Evolutionary conservation across 2,329 filamentous ascomycete genomes (phyloP).

Genomic region (Penicillium frequentans): DNA sequence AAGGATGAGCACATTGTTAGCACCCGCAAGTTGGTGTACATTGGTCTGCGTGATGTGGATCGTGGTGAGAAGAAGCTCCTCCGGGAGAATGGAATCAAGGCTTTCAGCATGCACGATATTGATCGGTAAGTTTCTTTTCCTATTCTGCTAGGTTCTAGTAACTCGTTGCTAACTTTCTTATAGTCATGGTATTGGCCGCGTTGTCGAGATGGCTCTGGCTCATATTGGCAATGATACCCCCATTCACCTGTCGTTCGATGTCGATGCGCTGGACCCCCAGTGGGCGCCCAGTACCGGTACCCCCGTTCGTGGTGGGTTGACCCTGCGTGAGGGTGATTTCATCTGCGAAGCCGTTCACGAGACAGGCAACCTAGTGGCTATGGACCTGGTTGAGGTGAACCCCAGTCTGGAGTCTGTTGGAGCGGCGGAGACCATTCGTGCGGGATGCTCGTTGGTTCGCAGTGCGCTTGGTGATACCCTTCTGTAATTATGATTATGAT

Average conservation of each 20-base stretch:
- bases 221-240: constrained; percentile 94
- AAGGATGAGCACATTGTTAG: constrained; percentile 60
- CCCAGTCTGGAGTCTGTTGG: constrained; percentile 68
- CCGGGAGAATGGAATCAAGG: constrained; percentile 84
- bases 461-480: constrained; percentile 91
- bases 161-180: constrained; percentile 2
- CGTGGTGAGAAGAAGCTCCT: constrained; percentile 90
- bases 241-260: constrained; percentile 95
- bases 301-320: constrained; percentile 88
- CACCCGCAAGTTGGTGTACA: constrained; percentile 89
- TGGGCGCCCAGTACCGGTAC: constrained; percentile 97
- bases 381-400: constrained; percentile 83
- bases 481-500: constrained; percentile 53
- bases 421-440: constrained; percentile 81
- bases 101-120: constrained; percentile 98
- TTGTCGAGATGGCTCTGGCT: constrained; percentile 97
- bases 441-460: constrained; percentile 85
- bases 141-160: neutral
- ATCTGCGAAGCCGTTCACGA: constrained; percentile 87
- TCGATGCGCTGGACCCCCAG: constrained; percentile 92
- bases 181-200: constrained; percentile 87
- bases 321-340: constrained; percentile 91
- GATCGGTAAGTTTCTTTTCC: constrained; percentile 63
- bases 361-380: constrained; percentile 73
- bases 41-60: constrained; percentile 91